phyloP scores from a whole-genome alignment of 2,329 filamentous ascomycete genomes.

The Aureobasidium uvarum region DNA sequence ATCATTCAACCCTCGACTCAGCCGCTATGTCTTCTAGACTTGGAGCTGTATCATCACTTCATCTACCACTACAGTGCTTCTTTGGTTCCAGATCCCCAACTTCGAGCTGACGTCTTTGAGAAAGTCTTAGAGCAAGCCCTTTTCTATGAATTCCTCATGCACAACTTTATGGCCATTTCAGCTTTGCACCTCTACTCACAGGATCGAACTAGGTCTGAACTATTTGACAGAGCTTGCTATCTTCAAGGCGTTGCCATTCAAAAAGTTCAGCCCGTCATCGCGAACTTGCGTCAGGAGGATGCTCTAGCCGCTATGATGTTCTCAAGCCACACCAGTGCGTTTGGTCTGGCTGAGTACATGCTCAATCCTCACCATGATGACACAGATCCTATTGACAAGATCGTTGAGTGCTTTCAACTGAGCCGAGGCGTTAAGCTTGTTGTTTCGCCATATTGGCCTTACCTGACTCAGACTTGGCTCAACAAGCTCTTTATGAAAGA shows the following conservation, averaged over 20 bases:
- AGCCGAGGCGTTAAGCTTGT: constrained; percentile 19
- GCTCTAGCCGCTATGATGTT: constrained; percentile 28
- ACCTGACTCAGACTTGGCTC: constrained; percentile 13
- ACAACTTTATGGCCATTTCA: constrained; percentile 31
- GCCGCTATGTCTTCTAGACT: constrained; percentile 8
- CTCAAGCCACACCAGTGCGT: constrained; percentile 28
- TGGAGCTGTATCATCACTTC: constrained; percentile 23
- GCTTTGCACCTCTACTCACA: constrained; percentile 30
- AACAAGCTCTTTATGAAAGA: neutral
- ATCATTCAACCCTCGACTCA: constrained; percentile 2
- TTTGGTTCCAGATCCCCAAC: neutral
- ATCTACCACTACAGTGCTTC: constrained; percentile 18
- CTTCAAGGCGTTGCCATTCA: constrained; percentile 27
- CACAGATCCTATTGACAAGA: constrained; percentile 21
- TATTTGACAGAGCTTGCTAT: constrained; percentile 27
- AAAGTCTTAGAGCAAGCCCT: constrained; percentile 3
- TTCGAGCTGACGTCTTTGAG: neutral
- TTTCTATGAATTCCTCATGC: constrained; percentile 26
- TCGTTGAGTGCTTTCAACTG: constrained; percentile 24
- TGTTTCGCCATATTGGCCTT: constrained; percentile 8
- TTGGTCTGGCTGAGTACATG: constrained; percentile 25
- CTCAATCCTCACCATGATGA: constrained; percentile 21
- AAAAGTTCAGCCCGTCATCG: constrained; percentile 26
- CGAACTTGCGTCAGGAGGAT: constrained; percentile 20
- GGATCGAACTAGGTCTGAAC: neutral